phyloP scores from a whole-genome alignment of 805 yeast genomes.

The Candida stauntonica region DNA sequence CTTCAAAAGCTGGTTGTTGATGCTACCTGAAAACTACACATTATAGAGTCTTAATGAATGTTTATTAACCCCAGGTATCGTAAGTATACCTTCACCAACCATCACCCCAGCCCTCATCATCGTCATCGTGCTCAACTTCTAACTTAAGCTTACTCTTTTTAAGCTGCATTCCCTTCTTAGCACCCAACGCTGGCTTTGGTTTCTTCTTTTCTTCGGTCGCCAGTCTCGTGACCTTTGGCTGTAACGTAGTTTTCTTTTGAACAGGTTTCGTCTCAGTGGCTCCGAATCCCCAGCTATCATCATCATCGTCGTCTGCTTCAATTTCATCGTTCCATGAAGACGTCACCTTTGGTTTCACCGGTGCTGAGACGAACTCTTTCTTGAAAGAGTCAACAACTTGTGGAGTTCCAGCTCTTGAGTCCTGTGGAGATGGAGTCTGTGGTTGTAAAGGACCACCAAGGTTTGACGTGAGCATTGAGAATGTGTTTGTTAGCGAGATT shows the following conservation, averaged over 20 bases:
- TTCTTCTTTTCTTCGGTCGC: constrained; percentile 15
- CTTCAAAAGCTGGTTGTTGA: constrained; percentile 84
- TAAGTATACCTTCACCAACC: constrained; percentile 36
- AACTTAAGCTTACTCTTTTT: constrained; percentile 31
- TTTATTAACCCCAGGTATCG: no score
- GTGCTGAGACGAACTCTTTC: neutral
- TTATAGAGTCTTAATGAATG: neutral
- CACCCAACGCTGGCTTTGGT: constrained; percentile 3
- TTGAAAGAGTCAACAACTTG: constrained; percentile 14
- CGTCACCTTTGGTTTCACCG: constrained; percentile 8
- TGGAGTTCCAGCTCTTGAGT: constrained; percentile 21
- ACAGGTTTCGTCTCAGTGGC: constrained; percentile 13
- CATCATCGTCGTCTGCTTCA: constrained; percentile 10
- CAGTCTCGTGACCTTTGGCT: constrained; percentile 22
- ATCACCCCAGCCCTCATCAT: constrained; percentile 43
- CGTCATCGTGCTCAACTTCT: constrained; percentile 29
- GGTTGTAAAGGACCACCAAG: constrained; percentile 23
- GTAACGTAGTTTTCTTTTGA: constrained; percentile 1
- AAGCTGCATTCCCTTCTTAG: constrained; percentile 24
- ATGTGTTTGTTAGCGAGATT: constrained; percentile 18
- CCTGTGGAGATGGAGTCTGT: constrained; percentile 16
- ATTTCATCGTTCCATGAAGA: constrained; percentile 3
- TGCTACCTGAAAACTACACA: constrained; percentile 4
- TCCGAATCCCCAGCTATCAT: constrained; percentile 27
- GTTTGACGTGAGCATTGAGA: constrained; percentile 18